Conservation (phyloP, 768 basidiomycete species). For the Tricholoma bakamatsutake region DNA sequence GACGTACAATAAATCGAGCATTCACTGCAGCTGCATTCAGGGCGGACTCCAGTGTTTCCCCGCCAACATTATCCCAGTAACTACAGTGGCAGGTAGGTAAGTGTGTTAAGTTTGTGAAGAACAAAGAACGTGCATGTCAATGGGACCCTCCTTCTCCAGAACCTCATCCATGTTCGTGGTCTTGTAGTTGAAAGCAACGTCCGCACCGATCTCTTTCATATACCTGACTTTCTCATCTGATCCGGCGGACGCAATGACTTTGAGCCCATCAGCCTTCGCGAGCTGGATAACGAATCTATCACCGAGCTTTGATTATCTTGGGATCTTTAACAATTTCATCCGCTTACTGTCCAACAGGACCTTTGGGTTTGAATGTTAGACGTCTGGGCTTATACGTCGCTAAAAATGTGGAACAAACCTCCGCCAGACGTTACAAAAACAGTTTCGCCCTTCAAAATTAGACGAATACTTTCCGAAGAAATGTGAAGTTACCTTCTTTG, state of each 20-base stretch:
- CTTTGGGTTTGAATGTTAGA: constrained; percentile 8
- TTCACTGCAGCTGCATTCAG: constrained; percentile 36
- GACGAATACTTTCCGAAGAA: too few relatives aligned
- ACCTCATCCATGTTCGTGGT: constrained; percentile 18
- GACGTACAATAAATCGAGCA: constrained; percentile 47
- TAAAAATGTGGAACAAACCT: constrained; percentile 13
- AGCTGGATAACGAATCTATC: neutral
- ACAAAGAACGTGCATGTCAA: constrained; percentile 31
- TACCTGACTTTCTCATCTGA: constrained; percentile 34
- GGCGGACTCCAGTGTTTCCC: constrained; percentile 52
- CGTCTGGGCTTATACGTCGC: neutral
- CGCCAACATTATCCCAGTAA: constrained; percentile 58
- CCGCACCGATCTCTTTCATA: constrained; percentile 27
- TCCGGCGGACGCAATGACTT: constrained; percentile 37
- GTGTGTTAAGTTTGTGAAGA: neutral
- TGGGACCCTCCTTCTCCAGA: constrained; percentile 27
- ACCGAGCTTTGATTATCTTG: neutral
- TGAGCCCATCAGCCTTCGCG: constrained; percentile 34
- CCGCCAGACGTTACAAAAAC: constrained; percentile 37
- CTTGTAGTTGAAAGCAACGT: constrained; percentile 30
- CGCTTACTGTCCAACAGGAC: constrained; percentile 55
- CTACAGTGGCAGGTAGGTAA: constrained; percentile 14
- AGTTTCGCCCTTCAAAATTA: constrained; percentile 28
- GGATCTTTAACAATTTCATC: neutral
- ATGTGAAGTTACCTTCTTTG: constrained; percentile 26